These are phyloP conservation scores for Trichosporon coremiiforme DNA, from an alignment of 1,284 basidiomycete genomes.

Conservation along the genomic window DNA sequence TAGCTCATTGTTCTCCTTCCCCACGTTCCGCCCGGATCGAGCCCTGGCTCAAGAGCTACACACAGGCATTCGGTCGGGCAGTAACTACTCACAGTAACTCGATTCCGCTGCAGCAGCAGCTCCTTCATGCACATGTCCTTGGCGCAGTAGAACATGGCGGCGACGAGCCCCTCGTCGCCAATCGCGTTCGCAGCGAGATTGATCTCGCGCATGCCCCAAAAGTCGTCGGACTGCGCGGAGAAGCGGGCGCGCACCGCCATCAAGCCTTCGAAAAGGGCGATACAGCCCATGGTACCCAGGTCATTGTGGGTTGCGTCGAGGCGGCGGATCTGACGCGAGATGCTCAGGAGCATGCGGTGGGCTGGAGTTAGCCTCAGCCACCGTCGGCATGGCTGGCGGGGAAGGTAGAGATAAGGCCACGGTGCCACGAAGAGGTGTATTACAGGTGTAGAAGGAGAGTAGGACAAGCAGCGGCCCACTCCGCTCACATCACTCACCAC, in stretches of 20 bases:
- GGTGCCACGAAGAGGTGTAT: no score
- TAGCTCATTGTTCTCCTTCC: no score
- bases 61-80: no score
- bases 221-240: slow-evolving; percentile 15
- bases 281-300: slow-evolving; percentile 42
- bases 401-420: neutral
- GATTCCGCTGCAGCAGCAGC: slow-evolving; percentile 45
- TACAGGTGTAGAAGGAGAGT: neutral
- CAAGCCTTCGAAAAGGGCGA: slow-evolving; percentile 46
- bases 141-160: slow-evolving; percentile 25
- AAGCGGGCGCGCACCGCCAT: slow-evolving; percentile 34
- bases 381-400: neutral
- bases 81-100: slow-evolving; percentile 39
- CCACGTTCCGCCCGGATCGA: no score
- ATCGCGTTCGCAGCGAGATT: slow-evolving; percentile 43
- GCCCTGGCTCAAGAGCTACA: no score
- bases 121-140: slow-evolving; percentile 42
- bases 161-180: slow-evolving; percentile 26
- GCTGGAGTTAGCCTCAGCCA: slow-evolving; percentile 33
- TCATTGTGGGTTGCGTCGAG: slow-evolving; percentile 49
- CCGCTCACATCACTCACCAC: slow-evolving; percentile 40
- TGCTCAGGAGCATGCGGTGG: slow-evolving; percentile 37
- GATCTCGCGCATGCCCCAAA: slow-evolving; percentile 48
- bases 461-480: neutral
- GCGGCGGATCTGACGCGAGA: slow-evolving; percentile 42